Evolutionary conservation across 495 filamentous ascomycete genomes (phyloP), one percentile per base, ranked within the genome.

Genomic region (Penicillium cinerascens): DNA sequence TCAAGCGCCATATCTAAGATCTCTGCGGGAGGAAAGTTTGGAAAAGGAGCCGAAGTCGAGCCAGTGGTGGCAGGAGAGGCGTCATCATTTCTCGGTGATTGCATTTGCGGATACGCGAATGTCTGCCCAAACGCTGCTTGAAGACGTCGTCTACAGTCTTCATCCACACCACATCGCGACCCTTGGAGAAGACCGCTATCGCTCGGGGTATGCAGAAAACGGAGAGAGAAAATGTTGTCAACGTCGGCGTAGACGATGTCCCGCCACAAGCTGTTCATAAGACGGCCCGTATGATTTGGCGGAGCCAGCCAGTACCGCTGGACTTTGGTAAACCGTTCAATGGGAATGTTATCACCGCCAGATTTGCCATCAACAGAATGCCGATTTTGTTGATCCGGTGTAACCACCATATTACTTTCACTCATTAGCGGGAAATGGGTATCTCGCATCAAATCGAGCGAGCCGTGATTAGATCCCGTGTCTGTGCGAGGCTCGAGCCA

Each of bases 1-100:
- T 81, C 78, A n/a, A 81, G 63, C n/a, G 75, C 75, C 67, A 78
- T 78, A 55, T 81, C 77, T n/a, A 81, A 59, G n/a, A 78, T 70
- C 50, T 79, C 77, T 7, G 75, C 71, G 6, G 76, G 75, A 43
- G 78, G 78, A 35, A 79, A 81, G 18, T 57, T 66, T 10, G 68
- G 52, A 10, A 67, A 56, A 41, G 58, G 49, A 42, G 53, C 65
- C 7, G 58, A 55, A 15, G 58, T 43, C 9, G 61, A 61, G 27
- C 42, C 60, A 11, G 61, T 58, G 17, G 64, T 51, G 1, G 51
- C 53, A 17, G 67, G 65, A 20, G 69, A 66, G 17, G 63, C 39
- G 35, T 51, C 50, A 13, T 53, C 56, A 44, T 66, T 63, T 18
- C 52, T 54, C 26, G 61, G 55, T 2, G 62, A 65, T 20, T 69